phyloP scores from a whole-genome alignment of 441 rosid species.

The Adansonia grandidieri region DNA sequence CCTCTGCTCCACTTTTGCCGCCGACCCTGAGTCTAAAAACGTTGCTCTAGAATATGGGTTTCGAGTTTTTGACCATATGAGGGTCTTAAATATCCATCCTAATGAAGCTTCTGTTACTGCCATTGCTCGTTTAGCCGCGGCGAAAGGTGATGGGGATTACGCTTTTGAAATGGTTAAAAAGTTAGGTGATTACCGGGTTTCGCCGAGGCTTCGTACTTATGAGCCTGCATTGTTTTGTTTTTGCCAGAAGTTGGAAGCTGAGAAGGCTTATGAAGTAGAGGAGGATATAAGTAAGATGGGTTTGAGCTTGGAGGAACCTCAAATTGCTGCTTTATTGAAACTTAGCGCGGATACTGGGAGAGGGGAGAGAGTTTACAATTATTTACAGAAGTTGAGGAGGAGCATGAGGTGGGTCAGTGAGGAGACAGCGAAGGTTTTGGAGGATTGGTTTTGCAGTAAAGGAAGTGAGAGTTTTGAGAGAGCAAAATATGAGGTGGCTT shows the following conservation, averaged over 20 bases:
- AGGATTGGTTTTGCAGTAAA: conserved; percentile 60
- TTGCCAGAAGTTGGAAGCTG: conserved; percentile 66
- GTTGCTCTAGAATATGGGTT: conserved; percentile 56
- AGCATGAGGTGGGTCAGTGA: conserved; percentile 57
- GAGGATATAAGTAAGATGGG: conserved; percentile 59
- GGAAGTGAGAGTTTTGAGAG: conserved; percentile 39
- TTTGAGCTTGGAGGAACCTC: conserved; percentile 60
- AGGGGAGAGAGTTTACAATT: conserved; percentile 61
- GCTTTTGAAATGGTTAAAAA: conserved; percentile 66
- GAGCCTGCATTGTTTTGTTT: conserved; percentile 74
- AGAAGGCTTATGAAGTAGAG: conserved; percentile 77
- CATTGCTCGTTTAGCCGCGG: conserved; percentile 62
- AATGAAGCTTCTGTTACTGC: conserved; percentile 75
- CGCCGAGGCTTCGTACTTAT: conserved; percentile 70
- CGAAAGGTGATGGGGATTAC: conserved; percentile 71
- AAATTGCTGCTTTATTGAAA: conserved; percentile 65
- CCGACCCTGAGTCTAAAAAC: conserved; percentile 45
- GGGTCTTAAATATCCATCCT: conserved; percentile 48
- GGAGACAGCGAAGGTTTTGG: conserved; percentile 54
- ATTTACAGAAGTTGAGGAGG: conserved; percentile 76
- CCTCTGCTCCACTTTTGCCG: conserved; percentile 48
- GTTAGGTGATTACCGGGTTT: conserved; percentile 38
- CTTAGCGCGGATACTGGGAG: conserved; percentile 57
- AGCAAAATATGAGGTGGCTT: conserved; percentile 30
- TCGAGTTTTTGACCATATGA: conserved; percentile 58